Evolutionary conservation across 2,329 filamentous ascomycete species (phyloP).

Genomic region (Parascedosporium putredinis): DNA sequence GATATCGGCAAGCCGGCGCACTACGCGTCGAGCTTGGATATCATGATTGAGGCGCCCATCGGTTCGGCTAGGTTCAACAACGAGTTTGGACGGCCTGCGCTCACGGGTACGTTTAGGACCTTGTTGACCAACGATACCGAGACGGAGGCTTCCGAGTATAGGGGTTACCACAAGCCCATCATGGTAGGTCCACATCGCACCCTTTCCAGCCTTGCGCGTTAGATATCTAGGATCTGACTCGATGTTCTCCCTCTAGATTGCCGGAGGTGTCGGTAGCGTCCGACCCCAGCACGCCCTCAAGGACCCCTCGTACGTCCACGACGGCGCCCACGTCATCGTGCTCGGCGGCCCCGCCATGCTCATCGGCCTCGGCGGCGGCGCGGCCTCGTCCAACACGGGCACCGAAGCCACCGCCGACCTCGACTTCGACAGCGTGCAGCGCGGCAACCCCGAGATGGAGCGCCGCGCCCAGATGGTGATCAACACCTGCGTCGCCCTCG

Average conservation of each 20-base stretch:
- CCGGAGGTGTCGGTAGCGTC: slow-evolving; percentile 87
- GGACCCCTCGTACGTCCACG: slow-evolving; percentile 63
- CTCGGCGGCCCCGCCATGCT: slow-evolving; percentile 95
- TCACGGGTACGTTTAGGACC: slow-evolving; percentile 85
- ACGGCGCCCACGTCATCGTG: slow-evolving; percentile 85
- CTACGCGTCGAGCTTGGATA: slow-evolving; percentile 87
- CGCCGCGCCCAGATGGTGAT: slow-evolving; percentile 96
- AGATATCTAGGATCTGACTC: too few species aligned
- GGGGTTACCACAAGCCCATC: slow-evolving; percentile 96
- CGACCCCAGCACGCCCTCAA: slow-evolving; percentile 87
- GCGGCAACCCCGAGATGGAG: slow-evolving; percentile 94
- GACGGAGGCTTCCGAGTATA: slow-evolving; percentile 47
- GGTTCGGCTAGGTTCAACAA: slow-evolving; percentile 96
- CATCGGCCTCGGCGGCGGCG: slow-evolving; percentile 90
- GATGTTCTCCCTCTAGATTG: slow-evolving; percentile 39
- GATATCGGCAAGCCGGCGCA: slow-evolving; percentile 84
- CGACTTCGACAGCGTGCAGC: slow-evolving; percentile 94
- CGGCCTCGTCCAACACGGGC: slow-evolving; percentile 82
- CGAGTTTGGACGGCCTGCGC: slow-evolving; percentile 85
- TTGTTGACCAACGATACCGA: slow-evolving; percentile 60
- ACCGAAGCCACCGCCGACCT: slow-evolving; percentile 83
- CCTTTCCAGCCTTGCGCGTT: too few species aligned
- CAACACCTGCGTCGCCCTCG: slow-evolving; percentile 80
- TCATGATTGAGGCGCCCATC: slow-evolving; percentile 95
- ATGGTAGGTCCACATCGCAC: slow-evolving; percentile 49